These are phyloP conservation scores for Macadamia tetraphylla DNA, from an alignment of 164 flowering plant genomes.

Conservation along the genomic window DNA sequence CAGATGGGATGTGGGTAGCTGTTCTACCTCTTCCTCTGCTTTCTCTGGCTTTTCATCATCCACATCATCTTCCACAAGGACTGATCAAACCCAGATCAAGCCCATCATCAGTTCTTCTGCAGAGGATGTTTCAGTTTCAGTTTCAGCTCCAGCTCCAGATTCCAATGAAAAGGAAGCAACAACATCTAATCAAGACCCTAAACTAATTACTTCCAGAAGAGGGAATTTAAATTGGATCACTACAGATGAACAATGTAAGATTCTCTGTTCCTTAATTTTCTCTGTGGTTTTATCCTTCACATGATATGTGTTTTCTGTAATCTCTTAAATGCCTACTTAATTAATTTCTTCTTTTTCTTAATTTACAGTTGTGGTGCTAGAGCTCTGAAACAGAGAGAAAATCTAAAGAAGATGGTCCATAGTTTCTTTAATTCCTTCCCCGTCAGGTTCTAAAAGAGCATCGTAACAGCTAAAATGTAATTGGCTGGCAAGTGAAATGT, in stretches of 20 bases:
- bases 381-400: neutral
- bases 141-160: neutral
- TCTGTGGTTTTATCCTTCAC: too few species aligned
- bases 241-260: constrained; percentile 81
- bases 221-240: constrained; percentile 73
- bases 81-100: constrained; percentile 17
- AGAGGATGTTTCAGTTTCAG: neutral
- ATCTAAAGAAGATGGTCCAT: constrained; percentile 1
- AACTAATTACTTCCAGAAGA: constrained; percentile 20
- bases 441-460: neutral
- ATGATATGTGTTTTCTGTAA: neutral
- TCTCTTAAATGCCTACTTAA: neutral
- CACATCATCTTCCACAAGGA: constrained; percentile 29
- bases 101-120: constrained; percentile 23
- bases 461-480: neutral
- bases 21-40: constrained; percentile 54
- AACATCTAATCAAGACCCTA: constrained; percentile 12
- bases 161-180: constrained; percentile 1
- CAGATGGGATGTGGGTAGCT: constrained; percentile 81
- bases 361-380: neutral
- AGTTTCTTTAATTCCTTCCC: neutral
- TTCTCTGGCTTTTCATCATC: constrained; percentile 36
- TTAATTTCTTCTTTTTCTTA: neutral
- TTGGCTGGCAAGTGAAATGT: neutral
- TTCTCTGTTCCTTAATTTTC: neutral